Base-by-base conservation (phyloP, 1,139 yeast species). In the Waltiozyma sp. region DNA sequence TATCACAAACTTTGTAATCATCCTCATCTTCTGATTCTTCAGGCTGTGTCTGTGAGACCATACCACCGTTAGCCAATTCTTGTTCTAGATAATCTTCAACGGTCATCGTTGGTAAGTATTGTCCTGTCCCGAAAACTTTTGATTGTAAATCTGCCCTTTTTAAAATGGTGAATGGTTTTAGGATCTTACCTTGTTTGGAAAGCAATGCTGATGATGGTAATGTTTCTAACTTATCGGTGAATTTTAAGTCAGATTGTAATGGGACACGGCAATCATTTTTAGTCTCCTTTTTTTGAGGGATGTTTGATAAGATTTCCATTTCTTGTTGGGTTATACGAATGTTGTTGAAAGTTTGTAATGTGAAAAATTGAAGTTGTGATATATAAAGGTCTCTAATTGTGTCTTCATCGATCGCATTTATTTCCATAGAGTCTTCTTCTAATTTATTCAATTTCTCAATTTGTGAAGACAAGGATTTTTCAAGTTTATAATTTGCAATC, bases 81-180 rank as follows among this genome's bases (percentile, higher is more conserved):
- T 85, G 79, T 43, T 88, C 95, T 43, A 91, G 68, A 50, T 84
- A 82, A 54, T 91, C 96, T 51, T 91, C 98, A 0, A 93, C 91
- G 0, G 95, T 70, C 95, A 93, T 87, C 0, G 96, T 86, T 1
- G 99, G 99, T 36, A 91, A 68, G 34, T 75, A 79, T 61, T 91
- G 97, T 1, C 97, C 98, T 2, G 95, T 86, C 1, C 97, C 96
- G 56, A 76, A 79, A 0, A 89, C 96, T 52, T 79, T 76, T 24
- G 69, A 65, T 45, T 72, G 69, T 19, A 86, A 54, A 39, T 79
- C 75, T 23, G 78, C 74, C 43, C 84, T 70, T 6, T 78, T 68
- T 7, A 87, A 77, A 28, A 91, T 73, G 0, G 93, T 85, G 60
- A 91, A 91, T 8, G 96, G 97, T 50, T 84, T 75, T 37, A 86